Evolutionary conservation across 352 stramenopile genomes (phyloP), one percentile per base, ranked within the genome.

Genomic region (Phytophthora citrophthora): DNA sequence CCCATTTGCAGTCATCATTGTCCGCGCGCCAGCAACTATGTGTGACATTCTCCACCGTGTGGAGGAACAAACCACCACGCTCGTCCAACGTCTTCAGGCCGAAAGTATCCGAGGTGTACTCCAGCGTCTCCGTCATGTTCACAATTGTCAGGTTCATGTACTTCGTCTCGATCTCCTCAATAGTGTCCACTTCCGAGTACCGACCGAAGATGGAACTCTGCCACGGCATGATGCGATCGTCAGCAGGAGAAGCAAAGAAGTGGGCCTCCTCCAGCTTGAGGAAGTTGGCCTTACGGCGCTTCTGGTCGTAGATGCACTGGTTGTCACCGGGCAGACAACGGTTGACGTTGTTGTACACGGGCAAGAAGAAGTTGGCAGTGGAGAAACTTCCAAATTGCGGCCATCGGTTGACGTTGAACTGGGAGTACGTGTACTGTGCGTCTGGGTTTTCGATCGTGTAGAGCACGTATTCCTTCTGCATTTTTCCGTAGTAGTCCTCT

Each of bases 51-150:
- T 49, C 47, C 0, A 77, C 53, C 18, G 49, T 43, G 54, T 74
- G 55, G 0, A 78, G 13, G 55, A 75, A 74, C 36, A 82, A 34
- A 3, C 54, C 59, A 3, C 72, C 68, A 27, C 62, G 69, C 45
- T 72, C 54, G 34, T 69, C 68, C 43, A 81, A 27, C 31, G 72
- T 74, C 38, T 67, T 61, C 13, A 80, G 39, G 2, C 68, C 75
- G 20, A 74, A 81, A 41, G 68, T 79, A 56, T 83, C 72, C 12
- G 64, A 43, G 13, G 55, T 64, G 64, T 79, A 83, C 56, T 73
- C 72, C 2, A 49, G 29, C 15, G 66, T 81, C 6, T 81, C 48
- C 7, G 43, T 71, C 56, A 80, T 64, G 32, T 69, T 23, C 2
- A 83, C 46, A 1, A 86, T 43, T 2, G 57, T 60, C 11, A 88